Base-by-base conservation (phyloP, 495 filamentous ascomycete species). In the Parachaetomium inaequale region DNA sequence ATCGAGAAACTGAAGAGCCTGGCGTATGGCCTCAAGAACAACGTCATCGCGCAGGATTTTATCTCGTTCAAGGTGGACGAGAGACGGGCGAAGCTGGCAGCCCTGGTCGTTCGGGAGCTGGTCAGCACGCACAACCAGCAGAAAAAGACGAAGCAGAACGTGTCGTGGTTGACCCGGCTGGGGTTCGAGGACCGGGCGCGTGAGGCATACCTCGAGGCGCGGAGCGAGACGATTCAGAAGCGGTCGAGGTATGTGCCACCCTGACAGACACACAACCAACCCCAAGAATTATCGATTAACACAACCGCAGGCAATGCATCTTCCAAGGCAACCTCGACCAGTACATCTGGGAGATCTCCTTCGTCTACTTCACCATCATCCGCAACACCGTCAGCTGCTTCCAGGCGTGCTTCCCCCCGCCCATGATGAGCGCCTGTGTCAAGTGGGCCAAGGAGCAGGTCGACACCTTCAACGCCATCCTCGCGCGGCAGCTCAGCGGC, bases 301-400 rank as follows among this genome's bases (percentile, higher is more conserved):
- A 45, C 8, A 19, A 12, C 25, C 17, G 58, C 59, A 94, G 92
- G 63, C 89, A 92, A 79, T 95, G 92, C 70, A 87, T 93, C 59
- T 97, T 98, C 74, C 91, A 96, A 73, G 94, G 94, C 36, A 87
- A 96, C 67, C 84, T 98, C 7, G 89, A 87, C 17, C 83, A 90
- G 10, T 97, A 99, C 75, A 92, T 98, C 68, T 96, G 89, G 78
- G 89, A 96, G 71, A 82, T 99, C n/a, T 93, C 94, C 4, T 96
- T 89, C 63, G 92, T 97, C 55, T 96, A 96, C 74, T 99, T 99
- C 79, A 89, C 87, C 29, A 83, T 96, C 64, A 95, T 97, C 72
- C 85, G 87, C 56, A 96, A 96, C 72, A 96, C 93, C 7, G 86
- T 96, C 63, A 83, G 81, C 69, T 90, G 89, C 67, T 97, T 93